These are phyloP conservation scores for Leucocoprinus sp. DNA, from an alignment of 768 basidiomycete species.

Conservation along the genomic window DNA sequence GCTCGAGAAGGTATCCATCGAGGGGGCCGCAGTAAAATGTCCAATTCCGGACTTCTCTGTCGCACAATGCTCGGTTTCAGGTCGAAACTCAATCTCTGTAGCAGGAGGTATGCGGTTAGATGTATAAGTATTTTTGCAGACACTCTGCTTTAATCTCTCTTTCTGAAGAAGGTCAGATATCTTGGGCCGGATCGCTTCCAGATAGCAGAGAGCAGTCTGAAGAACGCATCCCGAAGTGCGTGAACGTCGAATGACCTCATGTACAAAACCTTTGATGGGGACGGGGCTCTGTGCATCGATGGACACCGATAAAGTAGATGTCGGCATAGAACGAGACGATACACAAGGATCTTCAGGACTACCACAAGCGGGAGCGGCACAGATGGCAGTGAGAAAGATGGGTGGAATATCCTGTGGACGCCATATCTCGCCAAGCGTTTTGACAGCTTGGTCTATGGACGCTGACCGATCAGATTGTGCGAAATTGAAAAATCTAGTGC, in stretches of 20 bases:
- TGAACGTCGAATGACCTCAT: conserved; percentile 82
- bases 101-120: conserved; percentile 35
- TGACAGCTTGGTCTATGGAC: conserved; percentile 66
- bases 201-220: conserved; percentile 82
- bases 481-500: background rate
- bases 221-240: conserved; percentile 77
- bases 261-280: conserved; percentile 72
- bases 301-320: conserved; percentile 13
- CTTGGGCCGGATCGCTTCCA: conserved; percentile 72
- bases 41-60: conserved; percentile 11
- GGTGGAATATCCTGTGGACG: conserved; percentile 64
- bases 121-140: conserved; percentile 31
- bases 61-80: conserved; percentile 28
- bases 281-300: conserved; percentile 31
- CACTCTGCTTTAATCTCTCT: conserved; percentile 38
- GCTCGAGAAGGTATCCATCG: conserved; percentile 32
- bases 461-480: conserved; percentile 9
- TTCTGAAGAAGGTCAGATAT: conserved; percentile 52
- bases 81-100: conserved; percentile 34
- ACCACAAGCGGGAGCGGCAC: conserved; percentile 6
- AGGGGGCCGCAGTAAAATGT: conserved; percentile 6
- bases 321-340: conserved; percentile 32
- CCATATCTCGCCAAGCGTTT: conserved; percentile 74
- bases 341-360: conserved; percentile 17
- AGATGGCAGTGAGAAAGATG: conserved; percentile 27